Evolutionary conservation across 192 early-diverging fungal species (phyloP).

Genomic region (Dimargaris cristalligena): DNA sequence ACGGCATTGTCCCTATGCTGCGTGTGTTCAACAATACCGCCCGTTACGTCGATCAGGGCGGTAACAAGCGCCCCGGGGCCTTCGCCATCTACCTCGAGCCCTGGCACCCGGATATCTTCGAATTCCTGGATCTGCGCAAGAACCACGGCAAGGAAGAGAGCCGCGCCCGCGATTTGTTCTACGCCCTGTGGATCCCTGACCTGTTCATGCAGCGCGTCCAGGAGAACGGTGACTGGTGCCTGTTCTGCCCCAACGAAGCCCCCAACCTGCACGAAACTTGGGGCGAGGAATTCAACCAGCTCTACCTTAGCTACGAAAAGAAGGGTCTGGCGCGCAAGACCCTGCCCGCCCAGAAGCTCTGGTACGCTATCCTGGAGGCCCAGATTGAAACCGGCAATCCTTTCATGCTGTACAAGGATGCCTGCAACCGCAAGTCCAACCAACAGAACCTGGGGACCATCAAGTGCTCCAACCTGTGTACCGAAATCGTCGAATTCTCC

Average conservation of each 20-base stretch:
- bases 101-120: conserved; percentile 96
- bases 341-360: conserved; percentile 95
- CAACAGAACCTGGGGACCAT: conserved; percentile 98
- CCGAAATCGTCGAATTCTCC: conserved; percentile 95
- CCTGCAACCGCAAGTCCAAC: conserved; percentile 97
- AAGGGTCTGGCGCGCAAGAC: conserved; percentile 71
- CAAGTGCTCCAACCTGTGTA: conserved; percentile 96
- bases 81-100: conserved; percentile 98
- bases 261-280: conserved; percentile 80
- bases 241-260: conserved; percentile 91
- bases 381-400: conserved; percentile 97
- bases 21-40: conserved; percentile 98
- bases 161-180: conserved; percentile 93
- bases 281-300: conserved; percentile 80
- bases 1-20: conserved; percentile 93
- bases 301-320: conserved; percentile 72
- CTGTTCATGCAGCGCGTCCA: conserved; percentile 97
- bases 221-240: conserved; percentile 77
- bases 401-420: conserved; percentile 98
- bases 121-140: conserved; percentile 90
- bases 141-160: conserved; percentile 97
- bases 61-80: conserved; percentile 93
- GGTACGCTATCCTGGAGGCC: conserved; percentile 88
- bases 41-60: conserved; percentile 98
- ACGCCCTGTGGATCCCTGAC: conserved; percentile 93